Percentiles rank a stretch among this genome's conserved stretches.
phyloP scores from a whole-genome alignment of 768 basidiomycete species.

The Mycena maculata region DNA sequence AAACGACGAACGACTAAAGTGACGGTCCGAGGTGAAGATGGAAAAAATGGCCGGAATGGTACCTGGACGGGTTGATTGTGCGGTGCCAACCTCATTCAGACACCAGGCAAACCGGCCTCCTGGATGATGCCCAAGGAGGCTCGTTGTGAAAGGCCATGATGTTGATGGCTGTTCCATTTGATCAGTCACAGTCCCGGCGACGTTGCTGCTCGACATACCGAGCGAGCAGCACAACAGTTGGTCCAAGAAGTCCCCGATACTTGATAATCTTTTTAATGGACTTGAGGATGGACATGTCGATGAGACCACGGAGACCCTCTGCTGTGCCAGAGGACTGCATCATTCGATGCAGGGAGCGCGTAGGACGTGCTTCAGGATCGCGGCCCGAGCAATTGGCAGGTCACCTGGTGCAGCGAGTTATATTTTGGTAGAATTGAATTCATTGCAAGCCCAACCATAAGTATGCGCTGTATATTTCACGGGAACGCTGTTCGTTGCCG shows the following conservation, averaged over 20 bases:
- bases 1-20: conserved; percentile 68
- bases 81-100: conserved; percentile 90
- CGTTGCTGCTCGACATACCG: conserved; percentile 59
- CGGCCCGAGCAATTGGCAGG: conserved; percentile 78
- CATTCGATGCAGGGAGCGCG: conserved; percentile 94
- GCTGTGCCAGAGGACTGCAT: conserved; percentile 96
- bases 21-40: conserved; percentile 86
- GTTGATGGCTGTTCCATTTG: conserved; percentile 75
- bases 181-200: conserved; percentile 24
- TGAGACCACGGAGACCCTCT: conserved; percentile 93
- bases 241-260: conserved; percentile 85
- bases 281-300: conserved; percentile 87
- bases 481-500: conserved; percentile 54
- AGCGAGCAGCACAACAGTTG: conserved; percentile 82
- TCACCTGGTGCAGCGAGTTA: conserved; percentile 73
- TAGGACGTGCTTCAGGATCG: conserved; percentile 91
- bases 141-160: conserved; percentile 99
- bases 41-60: conserved; percentile 89
- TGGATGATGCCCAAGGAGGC: conserved; percentile 91
- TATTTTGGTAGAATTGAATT: conserved; percentile 7
- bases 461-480: conserved; percentile 63
- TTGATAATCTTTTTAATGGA: conserved; percentile 91
- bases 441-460: conserved; percentile 51
- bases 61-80: conserved; percentile 79
- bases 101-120: conserved; percentile 90